Percentiles rank a stretch among this genome's conserved stretches.
Conservation (phyloP, 2,329 filamentous ascomycete genomes). For the Calonectria hongkongensis region DNA sequence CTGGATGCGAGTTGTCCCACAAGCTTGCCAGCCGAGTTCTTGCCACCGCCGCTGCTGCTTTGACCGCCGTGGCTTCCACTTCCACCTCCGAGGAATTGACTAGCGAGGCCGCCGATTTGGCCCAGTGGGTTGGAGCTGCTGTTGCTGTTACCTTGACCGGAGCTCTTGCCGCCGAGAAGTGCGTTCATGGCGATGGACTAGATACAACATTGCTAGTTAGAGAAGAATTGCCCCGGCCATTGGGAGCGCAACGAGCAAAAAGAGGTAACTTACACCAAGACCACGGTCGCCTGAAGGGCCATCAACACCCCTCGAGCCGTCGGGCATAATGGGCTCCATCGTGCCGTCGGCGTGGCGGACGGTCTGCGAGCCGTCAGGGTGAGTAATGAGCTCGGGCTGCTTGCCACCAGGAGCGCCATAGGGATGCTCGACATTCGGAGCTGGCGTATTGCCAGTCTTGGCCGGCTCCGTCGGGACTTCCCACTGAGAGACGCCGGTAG, state of each 20-base stretch:
- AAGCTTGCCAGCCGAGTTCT: conserved; percentile 71
- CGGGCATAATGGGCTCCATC: conserved; percentile 75
- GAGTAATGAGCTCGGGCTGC: conserved; percentile 74
- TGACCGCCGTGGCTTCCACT: conserved; percentile 54
- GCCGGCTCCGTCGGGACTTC: conserved; percentile 81
- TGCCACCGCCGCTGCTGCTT: conserved; percentile 59
- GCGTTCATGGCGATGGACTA: conserved; percentile 78
- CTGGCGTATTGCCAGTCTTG: conserved; percentile 76
- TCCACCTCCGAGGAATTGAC: conserved; percentile 66
- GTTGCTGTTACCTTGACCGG: conserved; percentile 55
- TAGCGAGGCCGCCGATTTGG: conserved; percentile 67
- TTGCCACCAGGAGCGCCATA: conserved; percentile 72
- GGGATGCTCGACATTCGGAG: conserved; percentile 74
- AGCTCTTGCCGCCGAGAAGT: conserved; percentile 69
- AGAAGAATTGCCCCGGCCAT: not conserved
- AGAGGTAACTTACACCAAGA: conserved; percentile 74
- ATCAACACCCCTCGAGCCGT: conserved; percentile 69
- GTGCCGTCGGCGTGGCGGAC: conserved; percentile 76
- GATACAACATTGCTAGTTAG: conserved; percentile 33
- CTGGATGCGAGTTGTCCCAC: conserved; percentile 74
- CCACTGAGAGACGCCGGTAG: conserved; percentile 83
- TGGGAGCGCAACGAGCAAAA: conserved; percentile 15
- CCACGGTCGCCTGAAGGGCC: conserved; percentile 76
- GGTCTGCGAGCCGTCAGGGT: conserved; percentile 78
- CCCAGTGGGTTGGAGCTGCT: conserved; percentile 60